Evolutionary conservation across 441 rosid species (phyloP).

Genomic region (Erodium trifolium): DNA sequence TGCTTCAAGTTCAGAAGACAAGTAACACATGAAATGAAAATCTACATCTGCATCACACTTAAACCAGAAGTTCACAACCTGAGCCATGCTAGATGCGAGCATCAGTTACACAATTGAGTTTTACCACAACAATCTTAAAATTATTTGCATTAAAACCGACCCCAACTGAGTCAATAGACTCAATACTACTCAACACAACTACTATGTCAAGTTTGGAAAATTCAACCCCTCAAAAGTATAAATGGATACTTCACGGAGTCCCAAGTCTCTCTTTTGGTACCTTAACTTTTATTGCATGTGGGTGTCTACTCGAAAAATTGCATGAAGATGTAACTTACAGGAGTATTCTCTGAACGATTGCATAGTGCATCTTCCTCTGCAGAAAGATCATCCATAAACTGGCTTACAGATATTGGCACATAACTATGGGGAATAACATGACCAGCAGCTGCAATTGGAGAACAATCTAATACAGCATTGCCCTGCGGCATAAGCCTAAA

Average conservation of each 20-base stretch:
- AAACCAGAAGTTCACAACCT: background rate
- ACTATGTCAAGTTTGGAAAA: background rate
- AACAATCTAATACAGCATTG: slow-evolving; percentile 87
- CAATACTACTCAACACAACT: background rate
- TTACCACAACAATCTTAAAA: background rate
- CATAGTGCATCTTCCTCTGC: slow-evolving; percentile 74
- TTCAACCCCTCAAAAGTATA: slow-evolving; percentile 7
- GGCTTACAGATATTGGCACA: slow-evolving; percentile 89
- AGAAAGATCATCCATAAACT: slow-evolving; percentile 95
- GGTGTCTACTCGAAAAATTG: background rate
- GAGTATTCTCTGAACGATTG: slow-evolving; percentile 45
- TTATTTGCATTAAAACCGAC: background rate
- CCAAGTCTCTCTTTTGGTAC: too few relatives aligned
- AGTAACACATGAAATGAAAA: background rate
- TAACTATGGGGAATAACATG: slow-evolving; percentile 85
- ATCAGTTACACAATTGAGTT: too few relatives aligned
- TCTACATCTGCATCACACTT: slow-evolving; percentile 1
- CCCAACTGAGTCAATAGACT: background rate
- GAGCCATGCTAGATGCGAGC: too few relatives aligned
- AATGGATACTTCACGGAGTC: background rate
- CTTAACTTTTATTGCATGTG: too few relatives aligned
- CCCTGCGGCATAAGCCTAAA: slow-evolving; percentile 94
- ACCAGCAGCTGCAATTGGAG: slow-evolving; percentile 88
- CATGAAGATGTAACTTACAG: slow-evolving; percentile 42
- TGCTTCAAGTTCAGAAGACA: background rate